These are phyloP conservation scores for Trichosporon asahii DNA, from an alignment of 1,284 basidiomycete species.

Conservation along the genomic window DNA sequence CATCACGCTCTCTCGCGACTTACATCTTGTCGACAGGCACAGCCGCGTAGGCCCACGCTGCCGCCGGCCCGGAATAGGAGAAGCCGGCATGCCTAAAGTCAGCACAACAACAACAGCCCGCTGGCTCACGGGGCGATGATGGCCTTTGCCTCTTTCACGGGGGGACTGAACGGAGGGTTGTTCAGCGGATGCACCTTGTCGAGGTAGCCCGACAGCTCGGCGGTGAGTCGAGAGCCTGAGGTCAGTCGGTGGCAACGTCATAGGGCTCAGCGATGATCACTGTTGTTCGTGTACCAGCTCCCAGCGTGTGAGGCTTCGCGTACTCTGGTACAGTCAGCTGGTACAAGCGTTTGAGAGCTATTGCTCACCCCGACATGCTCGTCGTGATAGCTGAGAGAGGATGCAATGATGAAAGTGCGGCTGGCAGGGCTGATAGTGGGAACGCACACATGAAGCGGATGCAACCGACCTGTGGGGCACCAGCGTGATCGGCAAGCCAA, in stretches of 20 bases:
- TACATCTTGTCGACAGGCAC: conserved; percentile 79
- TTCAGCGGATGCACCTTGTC: conserved; percentile 57
- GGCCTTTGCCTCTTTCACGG: conserved; percentile 75
- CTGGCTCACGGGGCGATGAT: conserved; percentile 86
- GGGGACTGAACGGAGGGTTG: conserved; percentile 58
- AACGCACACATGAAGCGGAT: background rate
- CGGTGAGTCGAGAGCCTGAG: conserved; percentile 60
- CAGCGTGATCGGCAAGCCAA: background rate
- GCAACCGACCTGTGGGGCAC: conserved; percentile 6
- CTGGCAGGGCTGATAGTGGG: background rate
- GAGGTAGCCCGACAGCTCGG: conserved; percentile 66
- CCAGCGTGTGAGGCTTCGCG: conserved; percentile 78
- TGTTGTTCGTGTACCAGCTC: conserved; percentile 78
- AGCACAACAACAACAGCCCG: background rate
- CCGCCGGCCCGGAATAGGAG: conserved; percentile 86
- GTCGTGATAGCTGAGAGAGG: background rate
- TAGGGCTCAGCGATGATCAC: conserved; percentile 52
- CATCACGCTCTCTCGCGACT: conserved; percentile 35
- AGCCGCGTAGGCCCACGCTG: conserved; percentile 92
- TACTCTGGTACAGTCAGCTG: conserved; percentile 10
- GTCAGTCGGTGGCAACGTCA: conserved; percentile 19
- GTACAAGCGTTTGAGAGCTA: background rate
- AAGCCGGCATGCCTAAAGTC: conserved; percentile 84
- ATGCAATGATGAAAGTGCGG: background rate
- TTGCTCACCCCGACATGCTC: conserved; percentile 24